phyloP scores from a whole-genome alignment of 495 filamentous ascomycete species.

The Podospora pseudoanserina region DNA sequence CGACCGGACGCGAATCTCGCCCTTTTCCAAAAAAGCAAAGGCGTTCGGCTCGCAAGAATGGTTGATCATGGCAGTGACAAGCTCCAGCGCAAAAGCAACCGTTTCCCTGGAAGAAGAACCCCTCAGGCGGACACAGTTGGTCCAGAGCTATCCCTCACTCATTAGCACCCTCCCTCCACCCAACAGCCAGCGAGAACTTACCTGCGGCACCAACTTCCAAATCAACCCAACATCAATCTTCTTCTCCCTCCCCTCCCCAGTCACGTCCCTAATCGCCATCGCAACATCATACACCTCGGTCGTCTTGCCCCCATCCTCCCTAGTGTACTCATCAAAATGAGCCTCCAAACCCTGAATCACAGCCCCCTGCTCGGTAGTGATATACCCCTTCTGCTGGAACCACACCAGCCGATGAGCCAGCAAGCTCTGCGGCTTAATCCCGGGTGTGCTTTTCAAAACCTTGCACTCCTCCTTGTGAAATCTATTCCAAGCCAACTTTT shows the following conservation, averaged over 20 bases:
- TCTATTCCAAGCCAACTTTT: slow-evolving; percentile 20
- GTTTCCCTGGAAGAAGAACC: slow-evolving; percentile 42
- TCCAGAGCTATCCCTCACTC: slow-evolving; percentile 16
- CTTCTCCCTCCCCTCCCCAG: slow-evolving; percentile 4
- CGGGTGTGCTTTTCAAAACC: slow-evolving; percentile 12
- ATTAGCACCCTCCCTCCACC: neutral
- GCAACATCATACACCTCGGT: slow-evolving; percentile 19
- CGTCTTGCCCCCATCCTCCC: slow-evolving; percentile 1
- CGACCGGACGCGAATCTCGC: slow-evolving; percentile 36
- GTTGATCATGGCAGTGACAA: slow-evolving; percentile 57
- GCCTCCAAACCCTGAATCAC: slow-evolving; percentile 18
- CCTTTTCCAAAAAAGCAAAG: slow-evolving; percentile 59
- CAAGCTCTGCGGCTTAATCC: slow-evolving; percentile 17
- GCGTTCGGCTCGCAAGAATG: slow-evolving; percentile 70
- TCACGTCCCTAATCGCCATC: slow-evolving; percentile 9
- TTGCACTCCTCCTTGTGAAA: slow-evolving; percentile 31
- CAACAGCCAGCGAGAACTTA: slow-evolving; percentile 4
- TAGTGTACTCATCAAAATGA: slow-evolving; percentile 20
- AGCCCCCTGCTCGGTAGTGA: slow-evolving; percentile 15
- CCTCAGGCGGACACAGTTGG: slow-evolving; percentile 22
- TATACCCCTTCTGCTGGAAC: slow-evolving; percentile 13
- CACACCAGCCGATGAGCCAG: slow-evolving; percentile 19
- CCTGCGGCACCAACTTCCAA: slow-evolving; percentile 23
- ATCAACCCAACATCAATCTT: slow-evolving; percentile 15
- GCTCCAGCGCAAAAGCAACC: slow-evolving; percentile 60